Evolutionary conservation across 257 asterid genomes (phyloP), one percentile per base, ranked within the genome.

Genomic region (Buddleja alternifolia): DNA sequence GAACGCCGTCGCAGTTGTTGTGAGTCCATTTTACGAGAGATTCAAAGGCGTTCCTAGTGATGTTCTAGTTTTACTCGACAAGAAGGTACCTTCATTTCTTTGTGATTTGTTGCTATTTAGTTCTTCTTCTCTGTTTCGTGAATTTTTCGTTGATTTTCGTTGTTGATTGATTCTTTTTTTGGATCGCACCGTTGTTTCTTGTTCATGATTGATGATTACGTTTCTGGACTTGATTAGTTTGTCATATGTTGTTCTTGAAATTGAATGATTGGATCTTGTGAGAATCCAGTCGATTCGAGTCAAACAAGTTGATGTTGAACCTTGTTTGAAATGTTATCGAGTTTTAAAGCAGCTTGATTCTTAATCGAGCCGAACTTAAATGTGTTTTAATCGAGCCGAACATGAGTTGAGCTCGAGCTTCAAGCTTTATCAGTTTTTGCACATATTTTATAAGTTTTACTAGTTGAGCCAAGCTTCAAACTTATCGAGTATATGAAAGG

Each of bases 11-110:
- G 57, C 82, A 0, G 65, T 88, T 10, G 89, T 75, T 4, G 83
- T 77, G 0, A 69, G 71, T 14, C 98, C 98, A 5, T 89, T 88
- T 24, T 90, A 77, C 63, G 76, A 77, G 24, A 82, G 71, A 23
- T 69, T 83, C 67, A 82, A 82, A 59, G 80, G 77, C 44, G 68
- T 86, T 83, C 93, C 93, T 20, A 70, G 45, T 68, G 81, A 82
- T 69, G n/a, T 80, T 60, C 94, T 93, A 25, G 80, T 76, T 68
- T 85, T 85, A 46, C 63, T 87, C 1, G 97, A 93, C 64, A 69
- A 57, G 16, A 86, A 88, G 95, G 98, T 90, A 14, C 10, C 40
- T 9, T 4, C 16, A 9, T 1, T 8, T 39, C 29, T 6, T 4
- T 16, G n/a, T n/a, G n/a, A n/a, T n/a, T n/a, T n/a, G n/a, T n/a